A percentile compares a stretch with the other conserved stretches of the same genome.
Evolutionary conservation across 1,284 basidiomycete species (phyloP).

Genomic region (Phellopilus nigrolimitatus): DNA sequence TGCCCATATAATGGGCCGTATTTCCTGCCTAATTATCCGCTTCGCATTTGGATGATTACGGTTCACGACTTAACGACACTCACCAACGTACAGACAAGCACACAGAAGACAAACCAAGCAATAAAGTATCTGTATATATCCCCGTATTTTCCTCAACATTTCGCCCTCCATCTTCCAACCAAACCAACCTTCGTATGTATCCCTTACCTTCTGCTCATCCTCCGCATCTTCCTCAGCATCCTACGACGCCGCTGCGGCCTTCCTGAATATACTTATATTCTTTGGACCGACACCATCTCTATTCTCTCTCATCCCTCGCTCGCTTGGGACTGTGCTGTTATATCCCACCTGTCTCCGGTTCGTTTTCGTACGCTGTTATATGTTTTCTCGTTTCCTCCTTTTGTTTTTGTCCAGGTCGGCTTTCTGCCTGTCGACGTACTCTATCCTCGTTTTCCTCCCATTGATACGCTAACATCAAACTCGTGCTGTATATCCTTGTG

Average conservation of each 20-base stretch:
- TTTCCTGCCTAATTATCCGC: neutral
- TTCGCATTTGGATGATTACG: neutral
- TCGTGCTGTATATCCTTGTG: constrained; percentile 5
- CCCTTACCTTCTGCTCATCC: neutral
- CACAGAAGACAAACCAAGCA: neutral
- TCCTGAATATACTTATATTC: neutral
- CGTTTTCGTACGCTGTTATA: neutral
- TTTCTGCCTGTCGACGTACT: neutral
- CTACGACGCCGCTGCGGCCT: neutral
- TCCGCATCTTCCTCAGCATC: neutral
- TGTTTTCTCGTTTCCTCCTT: neutral
- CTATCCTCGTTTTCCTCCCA: neutral
- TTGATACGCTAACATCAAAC: constrained; percentile 1
- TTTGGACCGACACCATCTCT: neutral
- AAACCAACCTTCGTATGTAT: neutral
- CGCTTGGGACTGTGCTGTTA: neutral
- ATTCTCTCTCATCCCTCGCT: neutral
- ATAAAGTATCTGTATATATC: constrained; percentile 16
- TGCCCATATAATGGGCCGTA: constrained; percentile 4
- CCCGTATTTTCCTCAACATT: neutral
- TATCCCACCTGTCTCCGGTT: neutral
- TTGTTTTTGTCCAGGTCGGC: neutral
- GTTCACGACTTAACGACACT: constrained; percentile 1
- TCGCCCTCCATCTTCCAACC: neutral
- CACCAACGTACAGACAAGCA: neutral